Evolutionary conservation across 805 yeast genomes (phyloP).

Genomic region (Wickerhamomyces bisporus): DNA sequence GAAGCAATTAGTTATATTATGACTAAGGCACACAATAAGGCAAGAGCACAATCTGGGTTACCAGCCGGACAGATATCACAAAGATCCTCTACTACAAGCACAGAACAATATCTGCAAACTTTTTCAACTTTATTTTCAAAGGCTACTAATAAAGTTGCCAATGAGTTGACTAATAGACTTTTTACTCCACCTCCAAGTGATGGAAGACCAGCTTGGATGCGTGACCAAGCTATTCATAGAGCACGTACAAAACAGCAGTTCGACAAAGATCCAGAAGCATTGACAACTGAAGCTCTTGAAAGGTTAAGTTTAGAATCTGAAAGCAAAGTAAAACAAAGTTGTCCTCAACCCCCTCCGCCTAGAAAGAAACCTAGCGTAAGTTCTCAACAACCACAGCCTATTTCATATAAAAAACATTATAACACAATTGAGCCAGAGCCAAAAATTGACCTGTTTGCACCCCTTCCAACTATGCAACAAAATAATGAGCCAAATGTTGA

Average conservation of each 20-base stretch:
- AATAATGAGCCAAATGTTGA: conserved; percentile 7
- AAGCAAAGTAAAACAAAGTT: conserved; percentile 1
- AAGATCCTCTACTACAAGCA: not conserved
- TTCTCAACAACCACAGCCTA: conserved; percentile 1
- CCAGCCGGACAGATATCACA: conserved; percentile 4
- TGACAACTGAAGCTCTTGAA: conserved; percentile 26
- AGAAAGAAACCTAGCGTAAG: conserved; percentile 8
- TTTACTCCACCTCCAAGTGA: conserved; percentile 22
- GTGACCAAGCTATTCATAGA: conserved; percentile 44
- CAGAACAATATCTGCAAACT: conserved; percentile 16
- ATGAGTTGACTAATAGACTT: conserved; percentile 28
- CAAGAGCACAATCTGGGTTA: conserved; percentile 26
- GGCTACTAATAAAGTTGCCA: conserved; percentile 18
- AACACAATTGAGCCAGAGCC: conserved; percentile 6
- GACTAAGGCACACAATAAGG: conserved; percentile 47
- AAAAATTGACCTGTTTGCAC: conserved; percentile 17
- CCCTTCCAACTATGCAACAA: conserved; percentile 8
- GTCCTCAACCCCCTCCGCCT: conserved; percentile 8
- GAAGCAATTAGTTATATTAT: conserved; percentile 63
- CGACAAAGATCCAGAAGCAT: conserved; percentile 43
- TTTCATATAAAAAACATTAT: too few species aligned
- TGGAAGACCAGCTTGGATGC: conserved; percentile 73
- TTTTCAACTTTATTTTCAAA: conserved; percentile 18
- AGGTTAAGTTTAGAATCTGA: conserved; percentile 7
- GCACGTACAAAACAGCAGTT: conserved; percentile 25